Base-by-base conservation (phyloP, 306 rosid genomes). In the Betula pendula region DNA sequence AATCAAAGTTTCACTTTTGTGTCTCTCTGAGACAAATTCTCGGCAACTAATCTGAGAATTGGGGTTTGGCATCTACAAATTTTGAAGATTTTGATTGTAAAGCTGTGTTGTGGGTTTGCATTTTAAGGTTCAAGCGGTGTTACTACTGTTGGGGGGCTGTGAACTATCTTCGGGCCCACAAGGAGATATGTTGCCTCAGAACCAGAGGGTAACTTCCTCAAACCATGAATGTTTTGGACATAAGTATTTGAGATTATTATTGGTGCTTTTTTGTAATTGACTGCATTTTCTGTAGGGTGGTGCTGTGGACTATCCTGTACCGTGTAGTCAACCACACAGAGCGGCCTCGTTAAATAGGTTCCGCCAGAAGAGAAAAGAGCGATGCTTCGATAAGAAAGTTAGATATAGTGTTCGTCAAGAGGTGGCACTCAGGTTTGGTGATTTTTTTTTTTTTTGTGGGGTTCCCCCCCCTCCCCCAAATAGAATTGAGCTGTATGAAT, bases 321-420 rank as follows among this genome's bases (percentile, higher is more conserved):
- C 85, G 52, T 87, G 91, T 81, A 87, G 84, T 85, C 96, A 85
- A 68, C 91, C 98, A 10, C 98, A 93, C 58, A 88, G 98, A 75
- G 98, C 82, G 1, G 98, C 96, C 0, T 91, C 98, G 0, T 90
- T 93, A 76, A 77, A 8, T 83, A 89, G 98, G 83, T 93, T 93
- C 51, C 92, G 97, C 20, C 97, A 93, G 88, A 93, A 93, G 88
- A 89, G 97, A 81, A 93, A 93, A 84, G 96, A 90, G 72, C 90
- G 97, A 29, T 85, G 90, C 88, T 93, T 90, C 72, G 98, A 93
- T 81, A 93, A 93, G 89, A 93, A 93, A 93, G 97, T 93, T 72
- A 82, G 98, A 88, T 93, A 93, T 75, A 40, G 92, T 66, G 98
- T 93, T n/a, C 98, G 98, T 68, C 98, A 93, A 83, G 98, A 93